These are phyloP conservation scores for Fraxinus floribunda DNA, from an alignment of 305 asterid genomes.

Conservation along the genomic window DNA sequence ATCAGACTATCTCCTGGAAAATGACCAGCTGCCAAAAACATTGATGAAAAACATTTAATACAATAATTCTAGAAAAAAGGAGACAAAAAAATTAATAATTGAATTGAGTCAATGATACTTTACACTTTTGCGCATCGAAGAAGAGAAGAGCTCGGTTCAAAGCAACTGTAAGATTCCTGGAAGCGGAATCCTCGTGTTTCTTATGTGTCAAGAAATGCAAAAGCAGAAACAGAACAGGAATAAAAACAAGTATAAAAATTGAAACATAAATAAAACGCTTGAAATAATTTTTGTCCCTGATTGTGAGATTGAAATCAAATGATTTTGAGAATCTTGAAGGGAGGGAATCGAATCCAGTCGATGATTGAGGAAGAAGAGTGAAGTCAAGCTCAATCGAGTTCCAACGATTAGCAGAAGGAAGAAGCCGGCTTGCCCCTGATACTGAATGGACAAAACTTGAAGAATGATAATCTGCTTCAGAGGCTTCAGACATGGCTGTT, in stretches of 20 bases:
- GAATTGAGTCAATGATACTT: neutral
- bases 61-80: neutral
- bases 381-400: slow-evolving; percentile 46
- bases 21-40: slow-evolving; percentile 41
- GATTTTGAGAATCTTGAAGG: slow-evolving; percentile 49
- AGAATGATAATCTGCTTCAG: slow-evolving; percentile 25
- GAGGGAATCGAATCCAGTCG: slow-evolving; percentile 33
- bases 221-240: slow-evolving; percentile 30
- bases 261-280: slow-evolving; percentile 27
- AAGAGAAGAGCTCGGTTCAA: slow-evolving; percentile 48
- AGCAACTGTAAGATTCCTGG: slow-evolving; percentile 35
- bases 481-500: slow-evolving; percentile 30
- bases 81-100: neutral
- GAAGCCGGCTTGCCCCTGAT: slow-evolving; percentile 40
- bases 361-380: slow-evolving; percentile 34
- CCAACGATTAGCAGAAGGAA: slow-evolving; percentile 44
- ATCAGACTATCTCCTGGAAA: slow-evolving; percentile 29
- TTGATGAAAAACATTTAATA: neutral
- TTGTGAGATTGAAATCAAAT: slow-evolving; percentile 38
- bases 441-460: slow-evolving; percentile 30
- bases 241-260: slow-evolving; percentile 14
- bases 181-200: slow-evolving; percentile 23
- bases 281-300: slow-evolving; percentile 31
- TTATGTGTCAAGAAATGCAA: slow-evolving; percentile 29
- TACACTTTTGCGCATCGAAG: slow-evolving; percentile 64